These are phyloP conservation scores for Amanita subjunquillea DNA, from an alignment of 768 basidiomycete genomes.

Conservation along the genomic window DNA sequence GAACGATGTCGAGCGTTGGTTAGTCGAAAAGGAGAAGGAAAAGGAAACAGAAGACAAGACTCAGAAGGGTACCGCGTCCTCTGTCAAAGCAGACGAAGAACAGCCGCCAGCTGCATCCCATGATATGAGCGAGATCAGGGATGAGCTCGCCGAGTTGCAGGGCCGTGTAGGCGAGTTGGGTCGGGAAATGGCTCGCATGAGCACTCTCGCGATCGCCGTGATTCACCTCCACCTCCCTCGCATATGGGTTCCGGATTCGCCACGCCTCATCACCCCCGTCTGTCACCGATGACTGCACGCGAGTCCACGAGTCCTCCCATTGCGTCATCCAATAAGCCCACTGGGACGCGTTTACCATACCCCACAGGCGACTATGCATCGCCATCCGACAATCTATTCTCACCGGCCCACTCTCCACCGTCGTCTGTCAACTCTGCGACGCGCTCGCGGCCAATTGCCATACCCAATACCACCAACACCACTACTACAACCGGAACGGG, in stretches of 20 bases:
- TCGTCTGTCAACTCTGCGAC: conserved; percentile 47
- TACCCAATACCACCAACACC: conserved; percentile 2
- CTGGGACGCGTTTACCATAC: conserved; percentile 60
- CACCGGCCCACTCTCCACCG: conserved; percentile 34
- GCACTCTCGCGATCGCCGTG: conserved; percentile 20
- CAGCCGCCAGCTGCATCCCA: conserved; percentile 17
- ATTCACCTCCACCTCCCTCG: conserved; percentile 30
- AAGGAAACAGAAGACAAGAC: conserved; percentile 42
- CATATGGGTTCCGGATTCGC: conserved; percentile 16
- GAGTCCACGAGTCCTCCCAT: conserved; percentile 61
- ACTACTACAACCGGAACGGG: background rate
- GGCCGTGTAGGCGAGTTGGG: conserved; percentile 68
- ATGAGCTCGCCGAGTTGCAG: conserved; percentile 64
- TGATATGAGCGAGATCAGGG: conserved; percentile 46
- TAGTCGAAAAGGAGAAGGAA: conserved; percentile 80
- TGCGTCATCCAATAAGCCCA: conserved; percentile 29
- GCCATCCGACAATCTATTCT: conserved; percentile 37
- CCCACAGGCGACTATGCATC: conserved; percentile 78
- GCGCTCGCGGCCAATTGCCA: conserved; percentile 31
- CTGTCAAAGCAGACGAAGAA: conserved; percentile 10
- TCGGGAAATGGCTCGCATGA: conserved; percentile 70
- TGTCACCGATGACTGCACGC: conserved; percentile 33
- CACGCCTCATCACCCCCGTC: conserved; percentile 28
- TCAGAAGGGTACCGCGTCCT: conserved; percentile 9
- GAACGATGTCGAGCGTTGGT: conserved; percentile 86